Conservation (phyloP, 805 yeast species). For the Saturnispora mendoncae region DNA sequence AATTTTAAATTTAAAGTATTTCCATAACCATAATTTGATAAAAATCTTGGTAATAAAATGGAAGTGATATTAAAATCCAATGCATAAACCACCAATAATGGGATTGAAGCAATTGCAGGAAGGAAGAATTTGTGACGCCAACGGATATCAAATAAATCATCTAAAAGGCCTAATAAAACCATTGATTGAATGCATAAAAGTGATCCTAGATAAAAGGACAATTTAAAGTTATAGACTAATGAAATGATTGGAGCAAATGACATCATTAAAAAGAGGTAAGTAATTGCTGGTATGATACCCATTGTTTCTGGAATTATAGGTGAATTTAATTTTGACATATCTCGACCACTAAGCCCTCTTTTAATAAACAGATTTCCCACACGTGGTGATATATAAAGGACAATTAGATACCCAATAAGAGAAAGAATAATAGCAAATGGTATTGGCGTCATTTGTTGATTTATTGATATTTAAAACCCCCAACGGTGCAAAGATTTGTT, state of each 20-base stretch:
- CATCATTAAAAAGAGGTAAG: constrained; percentile 73
- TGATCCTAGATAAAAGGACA: constrained; percentile 82
- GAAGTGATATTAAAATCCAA: constrained; percentile 91
- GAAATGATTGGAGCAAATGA: constrained; percentile 83
- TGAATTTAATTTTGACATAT: constrained; percentile 63
- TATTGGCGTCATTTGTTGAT: constrained; percentile 38
- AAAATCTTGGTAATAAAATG: constrained; percentile 68
- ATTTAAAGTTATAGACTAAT: constrained; percentile 62
- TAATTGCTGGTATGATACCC: constrained; percentile 82
- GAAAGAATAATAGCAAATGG: constrained; percentile 59
- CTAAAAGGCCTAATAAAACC: constrained; percentile 78
- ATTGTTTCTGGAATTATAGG: constrained; percentile 83
- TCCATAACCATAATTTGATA: constrained; percentile 29
- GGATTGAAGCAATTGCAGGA: constrained; percentile 92
- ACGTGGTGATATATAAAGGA: constrained; percentile 57
- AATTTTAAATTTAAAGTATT: constrained; percentile 63
- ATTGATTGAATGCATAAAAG: constrained; percentile 77
- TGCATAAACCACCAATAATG: constrained; percentile 81
- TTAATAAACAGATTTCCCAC: constrained; percentile 58
- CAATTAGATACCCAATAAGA: constrained; percentile 53
- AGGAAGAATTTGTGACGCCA: constrained; percentile 97
- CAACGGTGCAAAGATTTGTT: too few species aligned
- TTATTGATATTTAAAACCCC: too few species aligned
- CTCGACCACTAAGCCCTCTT: constrained; percentile 81
- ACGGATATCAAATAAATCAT: constrained; percentile 88